A percentile compares a stretch with the other conserved stretches of the same genome.
Evolutionary conservation across 495 filamentous ascomycete species (phyloP).

Genomic region (Extremus antarcticus): DNA sequence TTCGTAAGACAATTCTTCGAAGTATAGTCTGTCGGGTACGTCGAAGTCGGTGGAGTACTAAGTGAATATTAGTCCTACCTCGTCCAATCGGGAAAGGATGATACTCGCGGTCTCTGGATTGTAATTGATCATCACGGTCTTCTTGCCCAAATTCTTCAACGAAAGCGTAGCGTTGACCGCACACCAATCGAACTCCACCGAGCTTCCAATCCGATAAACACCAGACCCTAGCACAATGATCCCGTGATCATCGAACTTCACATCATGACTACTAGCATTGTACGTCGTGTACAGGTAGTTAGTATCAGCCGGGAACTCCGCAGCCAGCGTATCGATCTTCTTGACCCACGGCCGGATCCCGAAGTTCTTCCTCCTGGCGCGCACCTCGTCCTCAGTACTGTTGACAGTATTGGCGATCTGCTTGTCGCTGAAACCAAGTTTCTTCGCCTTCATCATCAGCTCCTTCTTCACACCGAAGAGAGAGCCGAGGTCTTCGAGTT

Average conservation of each 20-base stretch:
- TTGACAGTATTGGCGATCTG: conserved; percentile 85
- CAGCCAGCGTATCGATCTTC: conserved; percentile 94
- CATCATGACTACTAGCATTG: conserved; percentile 90
- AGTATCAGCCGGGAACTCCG: conserved; percentile 93
- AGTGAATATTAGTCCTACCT: too few species aligned
- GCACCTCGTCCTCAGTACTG: conserved; percentile 79
- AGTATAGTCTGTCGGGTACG: conserved; percentile 88
- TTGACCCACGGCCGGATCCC: conserved; percentile 85
- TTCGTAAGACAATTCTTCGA: conserved; percentile 95
- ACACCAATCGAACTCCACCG: conserved; percentile 98
- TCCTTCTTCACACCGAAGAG: conserved; percentile 80
- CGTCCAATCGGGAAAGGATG: too few species aligned
- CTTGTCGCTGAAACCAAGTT: conserved; percentile 92
- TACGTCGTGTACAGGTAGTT: conserved; percentile 99
- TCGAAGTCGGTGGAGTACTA: conserved; percentile 76
- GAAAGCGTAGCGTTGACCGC: conserved; percentile 88
- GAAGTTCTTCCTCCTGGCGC: conserved; percentile 72
- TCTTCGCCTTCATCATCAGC: conserved; percentile 80
- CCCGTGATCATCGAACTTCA: conserved; percentile 89
- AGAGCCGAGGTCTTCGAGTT: conserved; percentile 79
- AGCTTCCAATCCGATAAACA: conserved; percentile 94
- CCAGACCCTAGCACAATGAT: conserved; percentile 83
- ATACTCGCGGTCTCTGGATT: conserved; percentile 92
- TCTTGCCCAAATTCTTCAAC: conserved; percentile 79
- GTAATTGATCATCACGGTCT: conserved; percentile 98